Conservation (phyloP, 495 filamentous ascomycete species). For the Tuber melanosporum region DNA sequence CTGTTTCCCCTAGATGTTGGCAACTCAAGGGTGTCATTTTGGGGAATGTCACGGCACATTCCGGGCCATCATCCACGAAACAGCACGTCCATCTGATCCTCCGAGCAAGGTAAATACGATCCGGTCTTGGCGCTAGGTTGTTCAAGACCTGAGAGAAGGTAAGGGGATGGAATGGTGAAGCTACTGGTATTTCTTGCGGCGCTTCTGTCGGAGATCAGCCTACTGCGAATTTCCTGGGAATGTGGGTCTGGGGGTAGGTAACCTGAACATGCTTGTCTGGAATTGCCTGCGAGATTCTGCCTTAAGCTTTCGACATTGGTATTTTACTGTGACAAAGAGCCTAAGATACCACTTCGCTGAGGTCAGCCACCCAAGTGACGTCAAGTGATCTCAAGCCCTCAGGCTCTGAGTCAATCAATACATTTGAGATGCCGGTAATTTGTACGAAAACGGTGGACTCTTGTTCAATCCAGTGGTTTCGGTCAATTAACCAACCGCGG, state of each 20-base stretch:
- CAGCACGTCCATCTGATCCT: not conserved
- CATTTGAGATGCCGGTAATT: not conserved
- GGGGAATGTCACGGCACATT: not conserved
- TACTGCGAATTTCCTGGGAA: constrained; percentile 1
- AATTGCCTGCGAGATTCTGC: not conserved
- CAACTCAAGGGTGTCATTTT: not conserved
- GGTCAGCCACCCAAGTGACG: constrained; percentile 1
- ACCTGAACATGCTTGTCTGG: not conserved
- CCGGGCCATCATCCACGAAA: not conserved
- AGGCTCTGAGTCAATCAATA: not conserved
- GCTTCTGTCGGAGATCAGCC: not conserved
- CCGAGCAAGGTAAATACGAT: not conserved
- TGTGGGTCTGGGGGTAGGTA: not conserved
- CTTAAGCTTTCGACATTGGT: not conserved
- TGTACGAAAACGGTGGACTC: not conserved
- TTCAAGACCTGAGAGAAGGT: not conserved
- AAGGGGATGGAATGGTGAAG: constrained; percentile 2
- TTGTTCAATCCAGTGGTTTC: not conserved
- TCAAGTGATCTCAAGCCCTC: not conserved
- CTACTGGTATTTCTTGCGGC: not conserved
- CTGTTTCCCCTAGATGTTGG: not conserved
- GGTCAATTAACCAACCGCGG: not conserved
- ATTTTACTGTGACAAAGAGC: not conserved
- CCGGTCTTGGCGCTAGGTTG: not conserved
- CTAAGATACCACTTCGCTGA: not conserved